Base-by-base conservation (phyloP, 148 eudicot species). In the Arbutus unedo region DNA sequence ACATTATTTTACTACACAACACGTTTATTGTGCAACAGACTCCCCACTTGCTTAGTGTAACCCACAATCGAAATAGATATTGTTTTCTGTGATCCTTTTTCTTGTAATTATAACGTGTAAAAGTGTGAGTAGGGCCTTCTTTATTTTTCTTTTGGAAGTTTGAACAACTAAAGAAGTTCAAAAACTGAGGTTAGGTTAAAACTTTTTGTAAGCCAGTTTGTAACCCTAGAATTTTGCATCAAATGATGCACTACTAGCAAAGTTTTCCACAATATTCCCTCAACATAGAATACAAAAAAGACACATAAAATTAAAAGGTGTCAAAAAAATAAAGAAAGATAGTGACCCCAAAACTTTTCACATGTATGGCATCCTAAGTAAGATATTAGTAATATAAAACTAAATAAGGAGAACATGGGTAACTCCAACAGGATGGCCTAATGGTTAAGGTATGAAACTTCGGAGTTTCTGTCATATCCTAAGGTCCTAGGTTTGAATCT, bases 331-430 rank as follows among this genome's bases (percentile, higher is more conserved):
- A 77, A 77, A 55, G 79, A 48, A n/a, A 77, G 79, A 77, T 48
- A 77, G 47, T 38, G 79, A 77, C 66, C 66, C 79, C 9, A 77
- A 23, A 41, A 38, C 79, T 76, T 76, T 76, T 53, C 79, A 23
- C 51, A 75, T 54, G 62, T 53, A 16, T 76, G 79, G 44, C 47
- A 56, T 76, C 62, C 62, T 53, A 51, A 31, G 45, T 51, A 19
- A 53, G 41, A 25, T 11, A 50, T n/a, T 9, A 31, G 38, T 51
- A 75, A 50, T 49, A 23, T 21, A 10, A 51, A 50, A 25, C 21
- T 8, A 10, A 75, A 10, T 21, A 75, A 38, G 9, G 54, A 25
- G 78, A 75, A 75, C 23, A 31, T 31, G 38, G 38, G 38, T 31
- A 31, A 31, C 38, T 31, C 38, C 38, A 31, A 31, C 38, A 1